Evolutionary conservation across 257 asterid genomes (phyloP).

Genomic region (Galeopsis tetrahit): DNA sequence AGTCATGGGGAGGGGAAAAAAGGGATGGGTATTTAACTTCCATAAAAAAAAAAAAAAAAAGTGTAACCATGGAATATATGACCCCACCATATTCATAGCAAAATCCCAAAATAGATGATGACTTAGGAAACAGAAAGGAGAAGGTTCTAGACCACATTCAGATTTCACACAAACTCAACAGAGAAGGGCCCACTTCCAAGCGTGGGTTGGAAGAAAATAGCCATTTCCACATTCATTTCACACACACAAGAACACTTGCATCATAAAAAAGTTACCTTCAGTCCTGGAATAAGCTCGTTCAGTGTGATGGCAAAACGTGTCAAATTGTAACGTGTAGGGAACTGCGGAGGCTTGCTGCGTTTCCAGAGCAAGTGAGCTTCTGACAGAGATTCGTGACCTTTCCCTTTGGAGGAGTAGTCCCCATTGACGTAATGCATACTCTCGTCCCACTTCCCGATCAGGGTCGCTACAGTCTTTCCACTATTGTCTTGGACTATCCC

Average conservation of each 20-base stretch:
- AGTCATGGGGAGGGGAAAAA: too few species aligned
- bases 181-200: slow-evolving; percentile 1
- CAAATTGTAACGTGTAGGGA: slow-evolving; percentile 89
- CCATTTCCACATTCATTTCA: neutral
- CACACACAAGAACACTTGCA: neutral
- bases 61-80: neutral
- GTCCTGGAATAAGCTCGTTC: slow-evolving; percentile 77
- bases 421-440: slow-evolving; percentile 85
- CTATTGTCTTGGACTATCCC: slow-evolving; percentile 82
- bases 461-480: slow-evolving; percentile 82
- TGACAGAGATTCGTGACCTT: slow-evolving; percentile 57
- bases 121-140: neutral
- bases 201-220: neutral
- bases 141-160: neutral
- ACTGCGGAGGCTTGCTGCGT: slow-evolving; percentile 78
- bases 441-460: slow-evolving; percentile 97
- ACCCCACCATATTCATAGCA: neutral
- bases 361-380: slow-evolving; percentile 92
- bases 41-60: too few species aligned
- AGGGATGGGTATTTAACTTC: too few species aligned
- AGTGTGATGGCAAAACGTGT: slow-evolving; percentile 91
- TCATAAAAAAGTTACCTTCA: slow-evolving; percentile 56
- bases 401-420: slow-evolving; percentile 66
- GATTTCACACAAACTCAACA: neutral
- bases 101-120: neutral